phyloP scores from a whole-genome alignment of 163 green algal species.

The Smithsoniella earleae region DNA sequence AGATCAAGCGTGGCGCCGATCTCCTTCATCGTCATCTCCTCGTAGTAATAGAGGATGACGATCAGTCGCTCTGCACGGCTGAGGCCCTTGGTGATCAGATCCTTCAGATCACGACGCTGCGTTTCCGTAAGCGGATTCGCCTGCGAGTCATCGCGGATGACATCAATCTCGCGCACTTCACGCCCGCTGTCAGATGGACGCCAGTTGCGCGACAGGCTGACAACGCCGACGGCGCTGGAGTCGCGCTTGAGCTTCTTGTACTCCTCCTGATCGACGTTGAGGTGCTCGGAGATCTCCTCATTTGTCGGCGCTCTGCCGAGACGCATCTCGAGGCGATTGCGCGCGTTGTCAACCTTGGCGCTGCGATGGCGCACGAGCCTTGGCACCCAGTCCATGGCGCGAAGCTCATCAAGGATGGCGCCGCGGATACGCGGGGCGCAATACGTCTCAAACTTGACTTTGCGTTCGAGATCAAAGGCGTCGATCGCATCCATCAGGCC shows the following conservation, averaged over 20 bases:
- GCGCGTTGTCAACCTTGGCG: neutral
- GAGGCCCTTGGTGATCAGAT: neutral
- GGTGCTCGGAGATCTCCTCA: neutral
- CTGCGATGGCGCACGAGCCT: neutral
- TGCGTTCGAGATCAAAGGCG: neutral
- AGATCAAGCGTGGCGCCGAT: slow-evolving; percentile 1
- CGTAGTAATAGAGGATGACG: slow-evolving; percentile 8
- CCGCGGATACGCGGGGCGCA: neutral
- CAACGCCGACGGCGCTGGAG: neutral
- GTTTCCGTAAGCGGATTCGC: neutral
- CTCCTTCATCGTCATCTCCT: slow-evolving; percentile 9
- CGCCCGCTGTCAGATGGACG: neutral
- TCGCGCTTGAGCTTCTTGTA: neutral
- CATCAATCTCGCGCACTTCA: neutral
- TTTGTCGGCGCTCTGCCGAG: neutral
- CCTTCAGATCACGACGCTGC: neutral
- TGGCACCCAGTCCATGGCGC: slow-evolving; percentile 1
- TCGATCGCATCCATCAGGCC: slow-evolving; percentile 3
- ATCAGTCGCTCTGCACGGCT: neutral
- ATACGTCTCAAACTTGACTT: neutral
- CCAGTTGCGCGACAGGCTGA: neutral
- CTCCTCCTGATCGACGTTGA: neutral
- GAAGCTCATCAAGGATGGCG: neutral
- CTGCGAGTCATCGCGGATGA: neutral
- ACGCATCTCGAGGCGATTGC: neutral